Base-by-base conservation (phyloP, 371 early-diverging fungal genomes). In the Mucor indicus region DNA sequence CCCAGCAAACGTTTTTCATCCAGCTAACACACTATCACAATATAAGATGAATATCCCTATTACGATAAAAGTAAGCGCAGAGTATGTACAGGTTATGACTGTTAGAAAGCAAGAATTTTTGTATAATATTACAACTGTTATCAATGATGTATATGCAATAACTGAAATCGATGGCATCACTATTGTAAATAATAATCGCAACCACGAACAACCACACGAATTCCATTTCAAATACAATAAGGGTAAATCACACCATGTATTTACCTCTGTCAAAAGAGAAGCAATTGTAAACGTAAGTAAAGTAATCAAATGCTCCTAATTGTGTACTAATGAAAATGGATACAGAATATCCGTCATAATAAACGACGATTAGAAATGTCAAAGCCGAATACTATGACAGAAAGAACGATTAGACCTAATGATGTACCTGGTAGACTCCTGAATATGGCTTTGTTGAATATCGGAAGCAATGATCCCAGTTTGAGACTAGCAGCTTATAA, bases 391-490 rank as follows among this genome's bases (percentile, higher is more conserved):
- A 81, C 75, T 23, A 64, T 85, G 21, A 68, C 78, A 0, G 85
- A 89, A 42, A 79, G 91, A 39, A 79, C 73, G 4, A 86, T 96
- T 47, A 77, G 89, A 27, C 94, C 95, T 3, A 80, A 82, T 15
- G 95, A 95, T 73, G 93, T 94, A 2, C 92, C 95, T 0, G 97
- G 95, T 12, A 87, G 91, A 27, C 56, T 96, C 30, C 76, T 96
- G 17, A 95, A 93, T 52, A 93, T 95, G 83, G 92, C 95, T 10
- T 60, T 96, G 48, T 67, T 92, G 25, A 94, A 93, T 55, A 75
- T 92, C 27, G 92, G 91, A 0, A 88, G 90, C 36, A 85, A 84
- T n/a, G 92, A 93, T 55, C 80, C 91, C 3, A 81, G 77, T 31
- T 64, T 96, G 23, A 72, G 96, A n/a, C 65, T 89, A 30, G 86